A percentile compares a stretch with the other conserved stretches of the same genome.
These are phyloP conservation scores for Botrytis porri DNA, from an alignment of 2,329 filamentous ascomycete species.

Conservation along the genomic window DNA sequence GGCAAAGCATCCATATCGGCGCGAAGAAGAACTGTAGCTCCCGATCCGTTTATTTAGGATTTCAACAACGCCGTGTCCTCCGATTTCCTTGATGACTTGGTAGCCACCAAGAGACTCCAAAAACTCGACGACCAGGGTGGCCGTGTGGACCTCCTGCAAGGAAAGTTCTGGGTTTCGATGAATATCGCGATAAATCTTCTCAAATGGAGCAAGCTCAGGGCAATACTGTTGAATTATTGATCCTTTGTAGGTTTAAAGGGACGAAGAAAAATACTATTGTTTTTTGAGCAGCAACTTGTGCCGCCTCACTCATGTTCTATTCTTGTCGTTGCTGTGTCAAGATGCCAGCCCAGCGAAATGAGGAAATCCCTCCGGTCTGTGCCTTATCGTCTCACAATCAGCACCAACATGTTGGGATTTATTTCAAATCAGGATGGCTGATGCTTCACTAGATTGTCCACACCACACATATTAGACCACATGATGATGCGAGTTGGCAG, in stretches of 20 bases:
- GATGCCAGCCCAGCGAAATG: neutral
- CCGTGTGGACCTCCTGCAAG: slow-evolving; percentile 51
- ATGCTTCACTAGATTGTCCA: neutral
- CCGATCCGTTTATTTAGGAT: slow-evolving; percentile 54
- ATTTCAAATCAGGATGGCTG: neutral
- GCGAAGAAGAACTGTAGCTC: slow-evolving; percentile 54
- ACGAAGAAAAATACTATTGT: neutral
- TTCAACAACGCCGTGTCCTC: slow-evolving; percentile 56
- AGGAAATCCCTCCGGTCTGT: neutral
- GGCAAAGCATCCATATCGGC: slow-evolving; percentile 63
- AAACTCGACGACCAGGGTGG: slow-evolving; percentile 46
- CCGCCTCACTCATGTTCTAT: neutral
- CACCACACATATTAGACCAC: neutral
- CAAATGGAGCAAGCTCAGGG: slow-evolving; percentile 40
- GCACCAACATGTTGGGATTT: neutral
- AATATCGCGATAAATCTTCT: slow-evolving; percentile 56
- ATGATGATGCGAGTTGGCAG: neutral
- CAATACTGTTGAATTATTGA: neutral
- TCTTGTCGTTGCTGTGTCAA: neutral
- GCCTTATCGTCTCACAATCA: neutral
- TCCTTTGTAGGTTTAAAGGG: neutral
- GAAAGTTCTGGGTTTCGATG: slow-evolving; percentile 60
- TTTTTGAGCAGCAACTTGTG: neutral
- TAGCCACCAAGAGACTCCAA: slow-evolving; percentile 34
- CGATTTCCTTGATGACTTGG: slow-evolving; percentile 50